phyloP scores from a whole-genome alignment of 768 basidiomycete species.

The Pulveroboletus frians region DNA sequence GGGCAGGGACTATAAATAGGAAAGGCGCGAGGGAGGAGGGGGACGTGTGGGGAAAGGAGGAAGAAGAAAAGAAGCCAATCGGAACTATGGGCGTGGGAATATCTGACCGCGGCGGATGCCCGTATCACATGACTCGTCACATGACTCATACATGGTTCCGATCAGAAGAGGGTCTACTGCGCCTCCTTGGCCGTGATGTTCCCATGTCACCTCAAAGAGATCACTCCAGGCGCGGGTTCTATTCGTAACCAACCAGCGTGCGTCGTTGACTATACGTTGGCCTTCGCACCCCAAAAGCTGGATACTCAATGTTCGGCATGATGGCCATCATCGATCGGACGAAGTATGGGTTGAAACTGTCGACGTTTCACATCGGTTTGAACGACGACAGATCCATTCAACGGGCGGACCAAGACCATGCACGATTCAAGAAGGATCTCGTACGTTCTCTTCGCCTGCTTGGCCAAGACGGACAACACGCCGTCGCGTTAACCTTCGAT shows the following conservation, averaged over 20 bases:
- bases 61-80: conserved; percentile 2
- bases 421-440: no score
- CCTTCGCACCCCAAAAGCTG: not conserved
- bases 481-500: no score
- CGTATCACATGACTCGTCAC: not conserved
- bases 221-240: no score
- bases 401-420: conserved; percentile 1
- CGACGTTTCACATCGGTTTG: not conserved
- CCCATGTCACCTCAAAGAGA: no score
- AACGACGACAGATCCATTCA: not conserved
- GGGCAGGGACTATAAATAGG: not conserved
- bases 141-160: no score
- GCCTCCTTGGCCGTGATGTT: no score
- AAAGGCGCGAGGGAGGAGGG: not conserved
- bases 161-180: no score
- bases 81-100: conserved; percentile 16
- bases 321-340: no score
- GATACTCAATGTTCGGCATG: no score
- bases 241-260: no score
- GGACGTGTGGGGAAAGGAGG: conserved; percentile 17
- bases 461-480: no score
- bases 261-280: not conserved
- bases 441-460: no score
- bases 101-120: not conserved
- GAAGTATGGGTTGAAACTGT: conserved; percentile 1